A percentile compares a stretch with the other conserved stretches of the same genome.
Evolutionary conservation across 768 basidiomycete genomes (phyloP).

Genomic region (Lenzites betulinus): DNA sequence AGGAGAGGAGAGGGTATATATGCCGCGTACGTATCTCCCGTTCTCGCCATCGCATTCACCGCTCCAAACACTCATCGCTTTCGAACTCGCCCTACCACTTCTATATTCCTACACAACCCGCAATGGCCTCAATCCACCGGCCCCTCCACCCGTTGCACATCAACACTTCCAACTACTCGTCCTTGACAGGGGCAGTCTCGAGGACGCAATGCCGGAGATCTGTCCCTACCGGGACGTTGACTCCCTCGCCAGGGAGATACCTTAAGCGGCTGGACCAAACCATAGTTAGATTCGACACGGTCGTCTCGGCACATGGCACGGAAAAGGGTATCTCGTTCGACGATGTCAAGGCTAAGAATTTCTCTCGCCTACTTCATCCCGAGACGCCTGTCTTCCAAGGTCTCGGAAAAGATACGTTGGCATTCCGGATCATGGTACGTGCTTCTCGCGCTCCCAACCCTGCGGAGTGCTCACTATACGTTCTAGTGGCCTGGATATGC

Average conservation of each 20-base stretch:
- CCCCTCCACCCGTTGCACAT: not conserved
- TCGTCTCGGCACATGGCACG: not conserved
- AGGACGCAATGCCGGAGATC: not conserved
- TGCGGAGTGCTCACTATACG: not conserved
- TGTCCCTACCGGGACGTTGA: not conserved
- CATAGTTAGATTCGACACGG: not conserved
- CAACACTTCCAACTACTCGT: not conserved
- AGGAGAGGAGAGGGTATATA: not conserved
- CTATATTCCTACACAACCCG: not conserved
- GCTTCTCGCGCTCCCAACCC: not conserved
- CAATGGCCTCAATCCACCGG: not conserved
- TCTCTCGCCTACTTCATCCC: too few relatives aligned
- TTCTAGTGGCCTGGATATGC: constrained; percentile 15
- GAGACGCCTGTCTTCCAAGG: too few relatives aligned
- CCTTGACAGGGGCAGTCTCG: not conserved
- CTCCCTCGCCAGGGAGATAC: not conserved
- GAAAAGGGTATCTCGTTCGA: not conserved
- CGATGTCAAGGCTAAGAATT: not conserved
- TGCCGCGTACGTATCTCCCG: not conserved
- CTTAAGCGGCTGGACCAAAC: not conserved
- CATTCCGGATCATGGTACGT: constrained; percentile 1
- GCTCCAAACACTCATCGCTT: not conserved
- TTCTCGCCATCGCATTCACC: not conserved
- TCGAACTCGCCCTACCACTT: not conserved
- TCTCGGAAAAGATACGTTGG: not conserved